Evolutionary conservation across 441 rosid species (phyloP).

Genomic region (Lepidium campestre): DNA sequence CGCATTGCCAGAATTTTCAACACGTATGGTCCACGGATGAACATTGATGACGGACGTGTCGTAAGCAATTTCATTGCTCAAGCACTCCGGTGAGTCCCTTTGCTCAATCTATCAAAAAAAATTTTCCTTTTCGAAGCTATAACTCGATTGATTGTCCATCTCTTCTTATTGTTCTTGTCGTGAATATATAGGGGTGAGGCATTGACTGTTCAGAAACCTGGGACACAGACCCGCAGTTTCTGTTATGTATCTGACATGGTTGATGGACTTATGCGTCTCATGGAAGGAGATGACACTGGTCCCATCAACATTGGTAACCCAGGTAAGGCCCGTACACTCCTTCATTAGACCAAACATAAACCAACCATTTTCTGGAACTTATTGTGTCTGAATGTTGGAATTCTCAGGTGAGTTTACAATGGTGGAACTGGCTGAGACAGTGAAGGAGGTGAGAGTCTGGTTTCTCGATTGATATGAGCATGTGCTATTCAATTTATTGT

Average conservation of each 20-base stretch:
- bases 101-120: background rate
- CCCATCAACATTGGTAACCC: conserved; percentile 81
- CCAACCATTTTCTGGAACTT: background rate
- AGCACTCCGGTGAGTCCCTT: conserved; percentile 44
- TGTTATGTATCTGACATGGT: conserved; percentile 78
- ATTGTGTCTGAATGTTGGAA: background rate
- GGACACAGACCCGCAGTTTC: conserved; percentile 72
- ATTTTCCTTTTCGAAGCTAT: background rate
- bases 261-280: conserved; percentile 69
- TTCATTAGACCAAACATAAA: background rate
- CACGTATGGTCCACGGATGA: conserved; percentile 74
- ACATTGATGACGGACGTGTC: conserved; percentile 65
- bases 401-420: conserved; percentile 62
- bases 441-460: conserved; percentile 51
- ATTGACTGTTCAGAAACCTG: conserved; percentile 66
- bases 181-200: conserved; percentile 36
- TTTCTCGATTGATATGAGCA: background rate
- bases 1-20: conserved; percentile 71
- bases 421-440: conserved; percentile 63
- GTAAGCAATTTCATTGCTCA: conserved; percentile 77
- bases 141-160: background rate
- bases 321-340: conserved; percentile 24
- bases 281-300: conserved; percentile 71
- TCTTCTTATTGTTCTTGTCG: background rate
- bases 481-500: background rate